These are phyloP conservation scores for Triticum dicoccoides DNA, from an alignment of 176 grass and related monocot species.

Conservation along the genomic window DNA sequence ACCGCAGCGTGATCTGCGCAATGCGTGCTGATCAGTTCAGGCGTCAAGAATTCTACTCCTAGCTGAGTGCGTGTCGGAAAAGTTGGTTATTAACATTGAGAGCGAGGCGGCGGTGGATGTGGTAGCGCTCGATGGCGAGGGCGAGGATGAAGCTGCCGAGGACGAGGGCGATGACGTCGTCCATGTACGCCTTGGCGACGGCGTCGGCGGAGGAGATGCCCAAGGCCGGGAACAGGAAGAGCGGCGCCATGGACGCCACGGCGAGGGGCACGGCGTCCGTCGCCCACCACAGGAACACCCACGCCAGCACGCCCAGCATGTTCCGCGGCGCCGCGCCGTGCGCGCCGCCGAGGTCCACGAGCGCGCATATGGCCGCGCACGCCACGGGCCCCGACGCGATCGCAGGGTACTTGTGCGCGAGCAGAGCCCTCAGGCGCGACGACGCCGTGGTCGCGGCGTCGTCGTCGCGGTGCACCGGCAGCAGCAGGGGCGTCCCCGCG, in stretches of 20 bases:
- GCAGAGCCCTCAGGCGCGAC: constrained; percentile 24
- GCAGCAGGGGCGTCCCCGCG: constrained; percentile 49
- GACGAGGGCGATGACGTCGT: constrained; percentile 95
- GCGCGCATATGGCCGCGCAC: constrained; percentile 43
- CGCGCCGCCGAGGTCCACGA: constrained; percentile 40
- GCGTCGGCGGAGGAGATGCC: constrained; percentile 50
- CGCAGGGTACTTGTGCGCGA: constrained; percentile 44
- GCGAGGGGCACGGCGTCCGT: constrained; percentile 76
- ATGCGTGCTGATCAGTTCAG: not conserved
- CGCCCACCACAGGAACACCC: constrained; percentile 92
- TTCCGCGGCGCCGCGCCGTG: constrained; percentile 42
- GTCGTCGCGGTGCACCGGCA: not conserved
- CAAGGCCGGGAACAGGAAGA: constrained; percentile 82
- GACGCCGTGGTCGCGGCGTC: not conserved
- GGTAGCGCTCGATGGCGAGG: constrained; percentile 86
- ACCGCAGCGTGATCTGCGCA: constrained; percentile 56
- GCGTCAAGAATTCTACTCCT: not conserved
- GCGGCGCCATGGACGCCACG: constrained; percentile 81
- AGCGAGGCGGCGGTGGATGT: constrained; percentile 87
- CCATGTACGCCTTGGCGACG: constrained; percentile 83
- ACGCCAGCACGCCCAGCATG: constrained; percentile 76
- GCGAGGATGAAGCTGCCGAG: constrained; percentile 96
- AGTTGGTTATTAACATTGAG: constrained; percentile 45
- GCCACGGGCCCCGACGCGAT: constrained; percentile 56
- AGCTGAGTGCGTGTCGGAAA: not conserved